These are phyloP conservation scores for Scheffersomyces segobiensis DNA, from an alignment of 1,139 yeast species.

Conservation along the genomic window DNA sequence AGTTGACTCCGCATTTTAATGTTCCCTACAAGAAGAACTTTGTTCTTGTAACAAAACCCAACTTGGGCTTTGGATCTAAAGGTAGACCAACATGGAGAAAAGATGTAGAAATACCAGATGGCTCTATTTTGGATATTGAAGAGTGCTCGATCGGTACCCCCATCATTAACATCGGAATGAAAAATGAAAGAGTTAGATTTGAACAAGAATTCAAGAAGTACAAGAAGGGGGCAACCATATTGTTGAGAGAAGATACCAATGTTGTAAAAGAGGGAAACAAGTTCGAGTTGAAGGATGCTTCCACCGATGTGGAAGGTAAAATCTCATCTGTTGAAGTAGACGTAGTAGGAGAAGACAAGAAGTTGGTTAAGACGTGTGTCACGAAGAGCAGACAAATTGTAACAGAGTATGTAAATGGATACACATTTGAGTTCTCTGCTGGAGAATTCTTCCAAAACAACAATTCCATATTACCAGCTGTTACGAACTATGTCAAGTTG, in stretches of 20 bases:
- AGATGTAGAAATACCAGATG: conserved; percentile 50
- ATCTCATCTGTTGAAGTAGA: conserved; percentile 26
- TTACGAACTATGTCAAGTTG: conserved; percentile 75
- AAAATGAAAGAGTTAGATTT: conserved; percentile 64
- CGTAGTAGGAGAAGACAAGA: conserved; percentile 19
- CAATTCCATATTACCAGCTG: conserved; percentile 82
- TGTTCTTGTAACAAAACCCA: conserved; percentile 52
- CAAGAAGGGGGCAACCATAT: conserved; percentile 83
- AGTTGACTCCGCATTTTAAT: conserved; percentile 94
- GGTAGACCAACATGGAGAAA: conserved; percentile 73
- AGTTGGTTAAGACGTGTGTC: conserved; percentile 50
- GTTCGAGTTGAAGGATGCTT: conserved; percentile 36
- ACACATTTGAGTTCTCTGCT: conserved; percentile 82
- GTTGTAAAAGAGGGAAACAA: conserved; percentile 17
- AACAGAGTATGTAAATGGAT: conserved; percentile 73
- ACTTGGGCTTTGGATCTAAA: conserved; percentile 86
- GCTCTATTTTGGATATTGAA: conserved; percentile 77
- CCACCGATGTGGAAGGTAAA: conserved; percentile 38
- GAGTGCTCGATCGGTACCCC: conserved; percentile 89
- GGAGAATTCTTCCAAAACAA: conserved; percentile 96
- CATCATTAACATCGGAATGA: conserved; percentile 71
- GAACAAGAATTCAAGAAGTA: conserved; percentile 51
- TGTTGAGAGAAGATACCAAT: conserved; percentile 76
- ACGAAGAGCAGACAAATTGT: conserved; percentile 80
- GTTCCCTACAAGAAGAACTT: conserved; percentile 57